phyloP scores from a whole-genome alignment of 2,329 filamentous ascomycete species.

The Aspergillus sp. region DNA sequence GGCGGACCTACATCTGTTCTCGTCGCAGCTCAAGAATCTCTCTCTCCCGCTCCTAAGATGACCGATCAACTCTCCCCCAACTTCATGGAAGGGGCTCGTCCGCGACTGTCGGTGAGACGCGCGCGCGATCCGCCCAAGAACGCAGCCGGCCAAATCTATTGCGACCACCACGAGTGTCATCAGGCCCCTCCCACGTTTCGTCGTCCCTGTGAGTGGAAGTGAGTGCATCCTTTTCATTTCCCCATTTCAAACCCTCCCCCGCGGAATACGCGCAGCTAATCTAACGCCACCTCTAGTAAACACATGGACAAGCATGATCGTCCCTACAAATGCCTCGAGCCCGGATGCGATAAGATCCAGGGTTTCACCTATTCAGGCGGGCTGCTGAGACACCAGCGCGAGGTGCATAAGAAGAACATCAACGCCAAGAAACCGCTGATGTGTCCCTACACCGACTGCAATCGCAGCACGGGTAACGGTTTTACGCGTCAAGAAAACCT shows the following conservation, averaged over 20 bases:
- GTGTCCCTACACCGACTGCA: slow-evolving; percentile 84
- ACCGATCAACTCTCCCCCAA: slow-evolving; percentile 31
- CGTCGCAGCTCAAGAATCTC: slow-evolving; percentile 34
- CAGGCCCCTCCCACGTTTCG: slow-evolving; percentile 66
- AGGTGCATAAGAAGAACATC: slow-evolving; percentile 88
- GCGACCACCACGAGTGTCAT: slow-evolving; percentile 68
- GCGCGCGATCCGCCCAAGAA: slow-evolving; percentile 60
- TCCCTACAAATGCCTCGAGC: slow-evolving; percentile 79
- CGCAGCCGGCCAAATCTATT: slow-evolving; percentile 72
- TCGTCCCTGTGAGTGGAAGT: slow-evolving; percentile 94
- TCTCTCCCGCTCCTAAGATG: slow-evolving; percentile 36
- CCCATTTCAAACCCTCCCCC: not conserved
- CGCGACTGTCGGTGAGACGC: slow-evolving; percentile 43
- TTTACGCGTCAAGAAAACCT: slow-evolving; percentile 94
- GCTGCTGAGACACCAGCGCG: slow-evolving; percentile 82
- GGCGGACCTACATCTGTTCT: slow-evolving; percentile 36
- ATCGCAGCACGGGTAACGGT: slow-evolving; percentile 81
- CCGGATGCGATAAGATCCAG: slow-evolving; percentile 85
- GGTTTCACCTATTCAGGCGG: slow-evolving; percentile 96
- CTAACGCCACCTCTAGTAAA: slow-evolving; percentile 60
- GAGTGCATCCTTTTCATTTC: slow-evolving; percentile 46
- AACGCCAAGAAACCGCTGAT: slow-evolving; percentile 83
- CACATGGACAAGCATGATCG: slow-evolving; percentile 98
- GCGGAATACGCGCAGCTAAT: slow-evolving; percentile 1
- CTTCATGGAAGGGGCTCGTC: slow-evolving; percentile 37